Evolutionary conservation across 768 basidiomycete genomes (phyloP).

Genomic region (Mycena kentingensis): DNA sequence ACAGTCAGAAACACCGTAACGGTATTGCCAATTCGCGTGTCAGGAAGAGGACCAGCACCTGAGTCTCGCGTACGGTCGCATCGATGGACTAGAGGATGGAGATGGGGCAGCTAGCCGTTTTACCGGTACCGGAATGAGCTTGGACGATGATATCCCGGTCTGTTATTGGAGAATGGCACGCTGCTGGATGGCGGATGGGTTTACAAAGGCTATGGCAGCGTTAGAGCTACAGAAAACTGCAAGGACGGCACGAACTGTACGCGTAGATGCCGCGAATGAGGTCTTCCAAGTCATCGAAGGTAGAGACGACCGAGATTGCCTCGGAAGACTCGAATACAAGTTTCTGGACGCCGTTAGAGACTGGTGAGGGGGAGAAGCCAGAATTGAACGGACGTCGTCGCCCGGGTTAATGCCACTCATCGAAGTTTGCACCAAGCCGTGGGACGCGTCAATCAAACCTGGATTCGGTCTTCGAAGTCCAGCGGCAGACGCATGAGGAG

Average conservation of each 20-base stretch:
- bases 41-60: conserved; percentile 94
- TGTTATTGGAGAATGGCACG: conserved; percentile 96
- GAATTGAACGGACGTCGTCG: conserved; percentile 67
- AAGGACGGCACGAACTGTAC: conserved; percentile 67
- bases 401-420: conserved; percentile 85
- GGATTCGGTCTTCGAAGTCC: conserved; percentile 94
- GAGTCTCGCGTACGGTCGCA: conserved; percentile 89
- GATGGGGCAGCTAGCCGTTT: conserved; percentile 99
- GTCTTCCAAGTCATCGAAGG: conserved; percentile 91
- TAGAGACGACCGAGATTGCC: conserved; percentile 84
- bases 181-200: conserved; percentile 98
- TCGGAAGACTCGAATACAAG: conserved; percentile 95
- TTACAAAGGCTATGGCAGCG: conserved; percentile 75
- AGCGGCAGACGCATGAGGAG: conserved; percentile 95
- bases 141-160: conserved; percentile 98
- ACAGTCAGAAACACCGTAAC: conserved; percentile 74
- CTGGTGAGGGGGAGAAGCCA: conserved; percentile 14
- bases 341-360: conserved; percentile 54
- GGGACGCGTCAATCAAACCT: conserved; percentile 65
- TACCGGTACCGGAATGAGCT: conserved; percentile 98
- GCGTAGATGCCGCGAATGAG: conserved; percentile 96
- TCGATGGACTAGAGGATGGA: conserved; percentile 98
- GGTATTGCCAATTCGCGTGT: conserved; percentile 99
- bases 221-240: neutral
- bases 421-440: conserved; percentile 48